Percentiles rank a stretch among this genome's conserved stretches.
Conservation (phyloP, 345 rosid species). For the Eucalyptus urophylla region DNA sequence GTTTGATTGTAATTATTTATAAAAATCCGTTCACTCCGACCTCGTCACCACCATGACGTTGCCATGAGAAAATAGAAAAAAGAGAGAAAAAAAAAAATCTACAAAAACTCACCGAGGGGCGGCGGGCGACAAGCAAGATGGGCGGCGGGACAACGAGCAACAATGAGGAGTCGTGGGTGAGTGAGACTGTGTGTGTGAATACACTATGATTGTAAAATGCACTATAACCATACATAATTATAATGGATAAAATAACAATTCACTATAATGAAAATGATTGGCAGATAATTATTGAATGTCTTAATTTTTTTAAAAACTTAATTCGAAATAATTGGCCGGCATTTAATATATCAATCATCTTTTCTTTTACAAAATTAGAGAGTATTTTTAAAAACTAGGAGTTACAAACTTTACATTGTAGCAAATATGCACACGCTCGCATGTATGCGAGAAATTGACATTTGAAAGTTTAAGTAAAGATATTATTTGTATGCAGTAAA, state of each 20-base stretch:
- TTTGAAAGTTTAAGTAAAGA: not conserved
- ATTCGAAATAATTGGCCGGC: not conserved
- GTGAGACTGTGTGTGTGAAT: not conserved
- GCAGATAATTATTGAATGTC: not conserved
- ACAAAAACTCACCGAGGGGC: too few relatives aligned
- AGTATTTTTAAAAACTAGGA: not conserved
- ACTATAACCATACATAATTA: not conserved
- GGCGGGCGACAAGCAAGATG: too few relatives aligned
- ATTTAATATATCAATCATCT: not conserved
- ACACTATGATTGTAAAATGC: not conserved
- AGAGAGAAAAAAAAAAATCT: too few relatives aligned
- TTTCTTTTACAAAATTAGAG: too few relatives aligned
- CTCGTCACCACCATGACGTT: too few relatives aligned
- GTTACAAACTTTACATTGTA: not conserved
- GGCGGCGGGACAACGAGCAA: too few relatives aligned
- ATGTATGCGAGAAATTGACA: not conserved
- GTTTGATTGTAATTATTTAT: too few relatives aligned
- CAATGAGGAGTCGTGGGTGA: not conserved
- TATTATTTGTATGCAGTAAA: not conserved
- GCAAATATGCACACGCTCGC: accelerated
- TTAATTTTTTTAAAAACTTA: too few relatives aligned
- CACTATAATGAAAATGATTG: not conserved
- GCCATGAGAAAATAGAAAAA: too few relatives aligned
- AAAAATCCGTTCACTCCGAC: too few relatives aligned
- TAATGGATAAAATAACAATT: not conserved